These are phyloP conservation scores for Aureobasidium sp. DNA, from an alignment of 2,329 filamentous ascomycete genomes.

Conservation along the genomic window DNA sequence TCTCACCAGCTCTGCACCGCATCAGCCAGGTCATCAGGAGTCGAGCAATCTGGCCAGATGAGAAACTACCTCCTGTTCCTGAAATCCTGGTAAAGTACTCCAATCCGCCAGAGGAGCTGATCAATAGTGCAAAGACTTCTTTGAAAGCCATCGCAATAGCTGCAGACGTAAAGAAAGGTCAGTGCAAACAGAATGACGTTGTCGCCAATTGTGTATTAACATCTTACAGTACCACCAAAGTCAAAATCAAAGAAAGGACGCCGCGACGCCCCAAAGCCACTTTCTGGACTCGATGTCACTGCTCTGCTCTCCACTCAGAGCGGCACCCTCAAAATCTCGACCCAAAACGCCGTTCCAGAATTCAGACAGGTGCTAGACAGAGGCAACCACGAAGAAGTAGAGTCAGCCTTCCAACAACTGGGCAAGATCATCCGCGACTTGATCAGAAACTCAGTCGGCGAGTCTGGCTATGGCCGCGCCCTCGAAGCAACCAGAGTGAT, in stretches of 20 bases:
- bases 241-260: conserved; percentile 56
- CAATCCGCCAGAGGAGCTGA: conserved; percentile 57
- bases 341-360: conserved; percentile 75
- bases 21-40: conserved; percentile 77
- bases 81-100: conserved; percentile 64
- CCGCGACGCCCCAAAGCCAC: conserved; percentile 61
- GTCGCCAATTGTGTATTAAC: not conserved
- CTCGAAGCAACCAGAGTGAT: conserved; percentile 69
- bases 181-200: not conserved
- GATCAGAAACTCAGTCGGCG: conserved; percentile 65
- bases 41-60: conserved; percentile 65
- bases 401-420: conserved; percentile 61
- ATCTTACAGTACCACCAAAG: conserved; percentile 60
- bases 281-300: conserved; percentile 83
- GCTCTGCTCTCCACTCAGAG: conserved; percentile 54
- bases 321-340: conserved; percentile 44
- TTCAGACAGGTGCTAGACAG: conserved; percentile 68
- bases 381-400: conserved; percentile 4
- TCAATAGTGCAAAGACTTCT: conserved; percentile 47
- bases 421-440: conserved; percentile 58
- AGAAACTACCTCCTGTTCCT: conserved; percentile 52
- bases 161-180: conserved; percentile 62
- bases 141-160: conserved; percentile 57
- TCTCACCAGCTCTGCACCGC: conserved; percentile 77
- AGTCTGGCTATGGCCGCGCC: conserved; percentile 63